Evolutionary conservation across 2,329 filamentous ascomycete species (phyloP).

Genomic region (Fusarium verticillioides): DNA sequence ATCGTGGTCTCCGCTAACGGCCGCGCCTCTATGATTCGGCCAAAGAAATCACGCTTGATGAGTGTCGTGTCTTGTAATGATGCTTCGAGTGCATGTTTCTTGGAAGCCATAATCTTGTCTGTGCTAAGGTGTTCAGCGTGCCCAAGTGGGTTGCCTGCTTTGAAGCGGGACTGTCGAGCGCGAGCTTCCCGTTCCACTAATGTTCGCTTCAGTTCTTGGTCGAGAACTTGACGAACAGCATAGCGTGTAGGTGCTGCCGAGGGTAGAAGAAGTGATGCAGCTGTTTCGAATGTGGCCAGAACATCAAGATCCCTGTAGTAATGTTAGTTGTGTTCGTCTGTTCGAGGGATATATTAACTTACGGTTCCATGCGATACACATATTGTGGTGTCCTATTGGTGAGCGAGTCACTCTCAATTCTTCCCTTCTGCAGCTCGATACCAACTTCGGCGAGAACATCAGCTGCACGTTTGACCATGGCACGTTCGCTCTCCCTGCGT

Average conservation of each 20-base stretch:
- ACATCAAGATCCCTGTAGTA: constrained; percentile 74
- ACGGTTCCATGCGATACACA: constrained; percentile 96
- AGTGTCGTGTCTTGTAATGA: constrained; percentile 51
- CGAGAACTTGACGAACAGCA: constrained; percentile 90
- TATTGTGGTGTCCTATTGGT: constrained; percentile 72
- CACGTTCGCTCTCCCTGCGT: constrained; percentile 84
- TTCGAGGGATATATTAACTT: constrained; percentile 54
- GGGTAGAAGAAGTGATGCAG: constrained; percentile 63
- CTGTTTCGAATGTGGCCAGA: constrained; percentile 79
- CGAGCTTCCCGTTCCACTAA: constrained; percentile 73
- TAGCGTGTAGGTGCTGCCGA: constrained; percentile 83
- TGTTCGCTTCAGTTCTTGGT: constrained; percentile 86
- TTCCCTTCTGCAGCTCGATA: constrained; percentile 81
- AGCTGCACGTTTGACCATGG: constrained; percentile 82
- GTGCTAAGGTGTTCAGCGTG: constrained; percentile 48
- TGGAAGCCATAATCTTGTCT: constrained; percentile 49
- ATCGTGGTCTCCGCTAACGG: constrained; percentile 56
- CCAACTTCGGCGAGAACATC: constrained; percentile 85
- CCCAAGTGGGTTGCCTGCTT: constrained; percentile 55
- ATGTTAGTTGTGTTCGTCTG: constrained; percentile 18
- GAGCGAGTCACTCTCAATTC: constrained; percentile 76
- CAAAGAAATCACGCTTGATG: constrained; percentile 87
- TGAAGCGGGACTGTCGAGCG: constrained; percentile 72
- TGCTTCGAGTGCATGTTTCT: constrained; percentile 47
- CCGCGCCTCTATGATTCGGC: constrained; percentile 69